A percentile compares a stretch with the other conserved stretches of the same genome.
Conservation (phyloP, 2,329 filamentous ascomycete species). For the Xylariaceae sp. region DNA sequence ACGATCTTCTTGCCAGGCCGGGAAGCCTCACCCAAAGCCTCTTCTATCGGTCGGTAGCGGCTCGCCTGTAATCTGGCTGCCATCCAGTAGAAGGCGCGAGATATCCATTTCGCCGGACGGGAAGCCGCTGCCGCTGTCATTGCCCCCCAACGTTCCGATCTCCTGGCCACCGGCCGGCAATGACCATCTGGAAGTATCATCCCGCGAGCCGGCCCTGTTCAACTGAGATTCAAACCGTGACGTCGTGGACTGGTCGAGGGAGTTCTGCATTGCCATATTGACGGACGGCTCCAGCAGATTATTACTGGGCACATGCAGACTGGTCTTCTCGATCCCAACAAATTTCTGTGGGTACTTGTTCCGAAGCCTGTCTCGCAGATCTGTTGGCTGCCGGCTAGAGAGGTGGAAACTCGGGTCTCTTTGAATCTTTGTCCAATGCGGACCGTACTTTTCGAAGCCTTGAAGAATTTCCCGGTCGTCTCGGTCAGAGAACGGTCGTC, state of each 20-base stretch:
- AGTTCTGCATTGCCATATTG: constrained; percentile 44
- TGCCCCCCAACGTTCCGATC: constrained; percentile 40
- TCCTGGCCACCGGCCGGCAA: constrained; percentile 29
- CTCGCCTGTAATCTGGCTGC: constrained; percentile 32
- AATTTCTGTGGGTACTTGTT: constrained; percentile 60
- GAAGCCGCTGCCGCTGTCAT: constrained; percentile 34
- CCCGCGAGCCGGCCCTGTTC: constrained; percentile 38
- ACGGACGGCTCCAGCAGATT: constrained; percentile 47
- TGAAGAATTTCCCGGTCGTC: constrained; percentile 58
- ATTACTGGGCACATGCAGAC: constrained; percentile 42
- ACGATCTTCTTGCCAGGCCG: too few species aligned
- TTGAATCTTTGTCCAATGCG: constrained; percentile 62
- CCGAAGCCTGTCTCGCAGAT: constrained; percentile 56
- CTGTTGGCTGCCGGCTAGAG: constrained; percentile 55
- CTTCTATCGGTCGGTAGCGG: constrained; percentile 23
- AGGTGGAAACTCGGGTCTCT: constrained; percentile 53
- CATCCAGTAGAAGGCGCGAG: constrained; percentile 54
- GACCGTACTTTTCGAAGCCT: constrained; percentile 55
- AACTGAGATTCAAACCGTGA: constrained; percentile 36
- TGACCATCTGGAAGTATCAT: constrained; percentile 43
- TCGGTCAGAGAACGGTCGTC: constrained; percentile 56
- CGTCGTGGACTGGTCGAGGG: constrained; percentile 36
- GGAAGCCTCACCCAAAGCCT: constrained; percentile 28
- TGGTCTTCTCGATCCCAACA: constrained; percentile 50
- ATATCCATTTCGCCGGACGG: constrained; percentile 56